Conservation (phyloP, 768 basidiomycete genomes). For the Rhizopogon vinicolor region DNA sequence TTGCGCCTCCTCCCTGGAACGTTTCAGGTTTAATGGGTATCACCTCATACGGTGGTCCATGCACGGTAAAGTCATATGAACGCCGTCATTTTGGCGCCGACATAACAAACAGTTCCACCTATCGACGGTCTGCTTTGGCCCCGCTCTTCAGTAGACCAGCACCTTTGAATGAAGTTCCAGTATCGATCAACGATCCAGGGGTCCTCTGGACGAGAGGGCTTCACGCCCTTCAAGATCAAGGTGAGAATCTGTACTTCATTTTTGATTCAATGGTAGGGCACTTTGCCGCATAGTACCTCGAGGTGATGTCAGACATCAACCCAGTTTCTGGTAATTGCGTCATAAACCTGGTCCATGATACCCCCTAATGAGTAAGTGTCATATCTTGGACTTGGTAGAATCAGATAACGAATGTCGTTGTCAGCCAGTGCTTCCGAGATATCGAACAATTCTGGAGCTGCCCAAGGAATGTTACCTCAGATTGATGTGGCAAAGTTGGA, state of each 20-base stretch:
- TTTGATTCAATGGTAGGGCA: no score
- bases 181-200: no score
- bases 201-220: no score
- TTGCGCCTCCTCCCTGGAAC: no score
- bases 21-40: no score
- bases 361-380: conserved; percentile 42
- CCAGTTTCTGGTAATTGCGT: no score
- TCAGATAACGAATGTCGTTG: conserved; percentile 11
- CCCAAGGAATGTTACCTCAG: conserved; percentile 44
- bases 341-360: conserved; percentile 13
- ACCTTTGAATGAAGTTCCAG: neutral
- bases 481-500: conserved; percentile 27
- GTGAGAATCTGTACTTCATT: no score
- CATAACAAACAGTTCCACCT: conserved; percentile 11
- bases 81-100: neutral
- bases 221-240: no score
- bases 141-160: conserved; percentile 21
- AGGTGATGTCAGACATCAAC: no score
- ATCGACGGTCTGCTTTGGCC: conserved; percentile 6
- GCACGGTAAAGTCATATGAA: no score
- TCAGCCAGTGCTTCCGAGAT: conserved; percentile 19
- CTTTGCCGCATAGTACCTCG: no score
- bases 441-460: conserved; percentile 37
- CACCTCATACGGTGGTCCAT: no score
- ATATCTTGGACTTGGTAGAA: conserved; percentile 15